Evolutionary conservation across 2,329 filamentous ascomycete species (phyloP).

Genomic region (Aspergillus fischeri): DNA sequence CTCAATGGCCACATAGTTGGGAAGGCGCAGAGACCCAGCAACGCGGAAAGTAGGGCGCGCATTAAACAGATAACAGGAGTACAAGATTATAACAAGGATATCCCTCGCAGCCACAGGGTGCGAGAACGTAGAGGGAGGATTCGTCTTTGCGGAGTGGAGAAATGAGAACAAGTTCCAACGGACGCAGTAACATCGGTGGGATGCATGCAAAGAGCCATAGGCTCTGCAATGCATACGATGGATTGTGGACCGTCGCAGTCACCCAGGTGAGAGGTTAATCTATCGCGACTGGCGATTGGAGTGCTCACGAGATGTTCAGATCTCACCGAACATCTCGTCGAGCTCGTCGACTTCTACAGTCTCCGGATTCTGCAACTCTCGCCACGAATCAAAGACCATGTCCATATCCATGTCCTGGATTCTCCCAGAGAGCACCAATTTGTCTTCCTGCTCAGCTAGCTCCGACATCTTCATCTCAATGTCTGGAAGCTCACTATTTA

Average conservation of each 20-base stretch:
- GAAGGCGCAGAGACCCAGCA: conserved; percentile 4
- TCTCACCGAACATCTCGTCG: conserved; percentile 76
- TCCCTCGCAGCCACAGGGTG: neutral
- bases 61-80: conserved; percentile 15
- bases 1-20: neutral
- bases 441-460: conserved; percentile 32
- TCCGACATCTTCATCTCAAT: conserved; percentile 36
- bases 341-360: conserved; percentile 90
- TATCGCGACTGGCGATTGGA: neutral
- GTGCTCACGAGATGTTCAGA: conserved; percentile 43
- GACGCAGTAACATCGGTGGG: neutral
- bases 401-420: conserved; percentile 33
- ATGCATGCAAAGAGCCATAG: neutral
- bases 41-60: neutral
- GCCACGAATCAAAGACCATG: conserved; percentile 50
- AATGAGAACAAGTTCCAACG: neutral
- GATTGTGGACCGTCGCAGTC: neutral
- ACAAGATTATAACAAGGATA: conserved; percentile 12
- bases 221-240: neutral
- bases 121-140: conserved; percentile 5
- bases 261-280: neutral
- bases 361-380: conserved; percentile 69
- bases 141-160: conserved; percentile 6
- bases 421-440: conserved; percentile 41
- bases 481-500: conserved; percentile 34